Base-by-base conservation (phyloP, 345 rosid species). In the Populus davidiana region DNA sequence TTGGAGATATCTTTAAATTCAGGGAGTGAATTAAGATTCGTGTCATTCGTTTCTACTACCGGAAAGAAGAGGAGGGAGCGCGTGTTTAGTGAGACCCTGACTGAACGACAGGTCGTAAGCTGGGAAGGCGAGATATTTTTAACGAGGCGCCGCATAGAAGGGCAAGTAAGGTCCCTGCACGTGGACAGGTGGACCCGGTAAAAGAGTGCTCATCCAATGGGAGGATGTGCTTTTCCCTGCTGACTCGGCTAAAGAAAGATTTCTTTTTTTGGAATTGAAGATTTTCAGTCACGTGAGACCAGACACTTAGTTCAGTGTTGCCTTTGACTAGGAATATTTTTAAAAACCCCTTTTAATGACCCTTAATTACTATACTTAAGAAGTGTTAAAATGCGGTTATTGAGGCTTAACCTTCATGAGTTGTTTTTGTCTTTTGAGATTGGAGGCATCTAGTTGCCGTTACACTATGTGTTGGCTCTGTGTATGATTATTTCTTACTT, bases 251-350 rank as follows among this genome's bases (percentile, higher is more conserved):
- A 75, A 71, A 44, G 17, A 35, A 68, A 29, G 67, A 77, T 75
- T 85, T 63, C 20, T 66, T 79, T 66, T 79, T 84, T 80, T 61
- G 76, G 41, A 69, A 75, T 44, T 59, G n/a, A 85, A 73, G 88
- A 85, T 83, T 83, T 70, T 4, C 13, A 74, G 81, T 85, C 90
- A 88, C 89, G 86, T 87, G 89, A 82, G 66, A 62, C 65, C 76
- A 75, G 76, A 73, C 79, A 69, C 80, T 70, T 47, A 61, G 85
- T 77, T 43, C 85, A 65, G 85, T 80, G 78, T 61, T 49, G 14
- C 12, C 78, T 86, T 82, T 87, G 89, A 87, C 90, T 76, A 49
- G 43, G 18, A 76, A 75, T 72, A 63, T 25, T 56, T 77, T 44
- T 75, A 71, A 80, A 41, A 29, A n/a, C 10, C 23, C 50, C 63